Evolutionary conservation across 2,329 filamentous ascomycete species (phyloP).

Genomic region (Periconia sp.): DNA sequence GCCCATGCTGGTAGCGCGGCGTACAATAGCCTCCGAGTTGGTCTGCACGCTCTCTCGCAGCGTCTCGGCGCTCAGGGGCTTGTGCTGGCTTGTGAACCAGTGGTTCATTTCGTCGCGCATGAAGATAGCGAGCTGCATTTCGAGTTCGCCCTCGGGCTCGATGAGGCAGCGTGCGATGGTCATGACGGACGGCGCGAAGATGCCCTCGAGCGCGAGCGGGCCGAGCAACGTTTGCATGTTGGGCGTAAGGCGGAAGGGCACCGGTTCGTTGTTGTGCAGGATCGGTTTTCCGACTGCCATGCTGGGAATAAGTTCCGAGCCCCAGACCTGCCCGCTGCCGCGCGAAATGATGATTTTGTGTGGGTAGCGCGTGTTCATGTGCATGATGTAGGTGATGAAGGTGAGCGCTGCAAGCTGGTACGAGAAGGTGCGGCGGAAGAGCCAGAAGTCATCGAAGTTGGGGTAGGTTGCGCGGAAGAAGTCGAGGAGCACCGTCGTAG

Average conservation of each 20-base stretch:
- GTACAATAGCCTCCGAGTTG: constrained; percentile 90
- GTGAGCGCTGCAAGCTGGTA: constrained; percentile 94
- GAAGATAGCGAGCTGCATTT: constrained; percentile 90
- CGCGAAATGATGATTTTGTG: constrained; percentile 93
- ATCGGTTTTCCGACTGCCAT: constrained; percentile 83
- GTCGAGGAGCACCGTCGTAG: constrained; percentile 76
- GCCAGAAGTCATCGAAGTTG: constrained; percentile 92
- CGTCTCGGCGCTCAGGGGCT: constrained; percentile 63
- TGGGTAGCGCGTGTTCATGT: constrained; percentile 94
- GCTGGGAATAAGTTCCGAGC: constrained; percentile 86
- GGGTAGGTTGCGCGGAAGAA: constrained; percentile 90
- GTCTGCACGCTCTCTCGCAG: constrained; percentile 77
- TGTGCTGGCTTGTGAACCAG: constrained; percentile 85
- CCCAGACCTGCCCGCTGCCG: constrained; percentile 90
- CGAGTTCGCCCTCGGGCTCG: constrained; percentile 79
- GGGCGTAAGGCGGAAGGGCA: constrained; percentile 95
- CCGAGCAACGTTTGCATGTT: constrained; percentile 97
- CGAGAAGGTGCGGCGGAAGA: constrained; percentile 95
- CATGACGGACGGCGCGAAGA: constrained; percentile 95
- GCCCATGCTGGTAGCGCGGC: constrained; percentile 82
- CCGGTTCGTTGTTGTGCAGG: constrained; percentile 93
- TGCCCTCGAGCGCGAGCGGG: constrained; percentile 90
- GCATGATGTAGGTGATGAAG: constrained; percentile 98
- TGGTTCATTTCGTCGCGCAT: constrained; percentile 98
- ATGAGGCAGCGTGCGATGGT: constrained; percentile 92